Base-by-base conservation (phyloP, 441 rosid genomes). In the Dalechampia spathulata region DNA sequence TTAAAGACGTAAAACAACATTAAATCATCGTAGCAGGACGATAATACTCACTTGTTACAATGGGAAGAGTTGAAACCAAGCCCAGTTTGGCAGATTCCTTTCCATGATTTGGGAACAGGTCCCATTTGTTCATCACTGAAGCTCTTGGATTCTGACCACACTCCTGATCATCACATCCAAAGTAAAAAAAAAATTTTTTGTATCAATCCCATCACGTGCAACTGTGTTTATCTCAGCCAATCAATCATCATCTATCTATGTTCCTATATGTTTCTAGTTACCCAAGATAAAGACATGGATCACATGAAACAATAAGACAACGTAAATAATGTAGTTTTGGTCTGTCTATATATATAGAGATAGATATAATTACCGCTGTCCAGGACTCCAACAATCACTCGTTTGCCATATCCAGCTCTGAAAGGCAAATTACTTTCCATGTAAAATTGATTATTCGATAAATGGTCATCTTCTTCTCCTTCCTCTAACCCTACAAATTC, bases 111-210 rank as follows among this genome's bases (percentile, higher is more conserved):
- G 49, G 94, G 96, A 65, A 85, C 59, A 13, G 90, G 72, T 43
- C 81, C 85, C 91, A 87, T 80, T 26, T 86, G 91, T 57, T 72
- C 70, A 45, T 90, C 97, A 21, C 63, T 66, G 55, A 90, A 90
- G 41, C 97, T 87, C 51, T 58, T 47, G 42, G 94, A 85, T 64
- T 90, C 97, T 67, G 96, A 96, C 97, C 97, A 87, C 70, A 83
- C 76, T 28, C 97, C 96, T 87, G 61, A 49, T 43, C 13, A 57
- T 14, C 38, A 30, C n/a, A n/a, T n/a, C n/a, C n/a, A n/a, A n/a
- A n/a, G n/a, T n/a, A n/a, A n/a, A n/a, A n/a, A n/a, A n/a, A n/a
- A n/a, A n/a, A n/a, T n/a, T n/a, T n/a, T n/a, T n/a, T n/a, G n/a
- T n/a, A n/a, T n/a, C n/a, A n/a, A n/a, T n/a, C n/a, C n/a, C n/a